Evolutionary conservation across 805 yeast species (phyloP), one percentile per base, ranked within the genome.

Genomic region (Candida tammaniensis): DNA sequence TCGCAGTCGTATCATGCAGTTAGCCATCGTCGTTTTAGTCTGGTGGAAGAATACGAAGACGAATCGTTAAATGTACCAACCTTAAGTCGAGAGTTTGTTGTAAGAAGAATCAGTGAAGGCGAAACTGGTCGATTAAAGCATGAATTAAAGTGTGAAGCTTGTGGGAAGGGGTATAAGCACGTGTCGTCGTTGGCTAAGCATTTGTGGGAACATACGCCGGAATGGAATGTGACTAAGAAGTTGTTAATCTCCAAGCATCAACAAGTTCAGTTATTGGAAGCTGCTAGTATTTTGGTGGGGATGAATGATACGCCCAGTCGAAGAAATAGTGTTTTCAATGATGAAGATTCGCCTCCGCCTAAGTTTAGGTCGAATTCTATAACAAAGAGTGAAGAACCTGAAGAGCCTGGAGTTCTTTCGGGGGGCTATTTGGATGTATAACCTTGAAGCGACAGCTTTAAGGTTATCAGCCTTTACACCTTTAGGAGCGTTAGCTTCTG

Each of bases 161-260:
- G 96, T 50, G 95, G 95, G 3, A 86, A 86, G 57, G 94, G 93
- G 15, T 86, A 86, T 55, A 87, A 86, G 55, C 96, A 86, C 61
- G 82, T 86, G 5, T 80, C 88, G 1, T 81, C 89, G n/a, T 69
- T 86, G 40, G 93, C 94, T 2, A 86, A 86, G 57, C 95, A 86
- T 60, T 61, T 86, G 24, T 86, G 95, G 95, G 96, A 86, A 53
- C 96, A 86, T 56, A 86, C 96, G 0, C 95, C 95, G 0, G 95
- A 87, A 54, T 86, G 96, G 96, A 84, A 79, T 49, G 81, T 82
- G 55, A 87, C 95, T 3, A 82, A 85, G 46, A 84, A 83, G 54
- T 64, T 86, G 35, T 65, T 82, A 23, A 85, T 87, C 23, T 80
- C 86, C n/a, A 85, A 85, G 57, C 94, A 85, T 59, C 94, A 85